Base-by-base conservation (phyloP, 352 stramenopile genomes). In the Globisporangium megalacanthum region DNA sequence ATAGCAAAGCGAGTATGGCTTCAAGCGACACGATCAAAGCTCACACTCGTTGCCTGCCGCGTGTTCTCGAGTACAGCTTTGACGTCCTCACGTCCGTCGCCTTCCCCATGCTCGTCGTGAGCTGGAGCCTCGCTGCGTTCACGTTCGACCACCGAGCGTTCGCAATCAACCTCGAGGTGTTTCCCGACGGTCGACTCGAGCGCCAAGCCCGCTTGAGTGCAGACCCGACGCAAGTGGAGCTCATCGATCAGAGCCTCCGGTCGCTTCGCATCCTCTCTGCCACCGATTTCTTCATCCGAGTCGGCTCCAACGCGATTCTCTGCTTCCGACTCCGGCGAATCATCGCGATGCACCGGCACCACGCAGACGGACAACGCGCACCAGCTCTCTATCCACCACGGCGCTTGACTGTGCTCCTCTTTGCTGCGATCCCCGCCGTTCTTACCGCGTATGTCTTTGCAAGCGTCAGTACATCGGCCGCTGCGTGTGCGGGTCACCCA, bases 41-140 rank as follows among this genome's bases (percentile, higher is more conserved):
- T 50, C 25, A 15, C 20, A 33, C 6, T 52, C 22, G 0, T 46
- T 31, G 55, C 0, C 37, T 31, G 55, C 17, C 4, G 8, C n/a
- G 3, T 36, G 29, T 50, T 48, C 7, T 6, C 3, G 37, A n/a
- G 37, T 44, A 13, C 33, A 80, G 69, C 0, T 77, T 69, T 39
- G 70, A 75, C 48, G 58, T 78, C 8, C 51, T 75, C 20, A 59
- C 78, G 17, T 53, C 62, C 1, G 36, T 78, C 35, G 56, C 33
- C 0, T 75, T 73, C 33, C 72, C 69, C 4, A 56, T 77, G 8
- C 10, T 70, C 15, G 48, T 69, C 22, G 50, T 78, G 7, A 37
- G 8, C 9, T 71, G 72, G 41, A 71, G 62, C 14, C 49, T 76
- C 25, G 14, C 33, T 14, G 63, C 44, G 1, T 70, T 81, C 37